Evolutionary conservation across 2,329 filamentous ascomycete species (phyloP), one percentile per base, ranked within the genome.

Genomic region (Epichloe festucae): DNA sequence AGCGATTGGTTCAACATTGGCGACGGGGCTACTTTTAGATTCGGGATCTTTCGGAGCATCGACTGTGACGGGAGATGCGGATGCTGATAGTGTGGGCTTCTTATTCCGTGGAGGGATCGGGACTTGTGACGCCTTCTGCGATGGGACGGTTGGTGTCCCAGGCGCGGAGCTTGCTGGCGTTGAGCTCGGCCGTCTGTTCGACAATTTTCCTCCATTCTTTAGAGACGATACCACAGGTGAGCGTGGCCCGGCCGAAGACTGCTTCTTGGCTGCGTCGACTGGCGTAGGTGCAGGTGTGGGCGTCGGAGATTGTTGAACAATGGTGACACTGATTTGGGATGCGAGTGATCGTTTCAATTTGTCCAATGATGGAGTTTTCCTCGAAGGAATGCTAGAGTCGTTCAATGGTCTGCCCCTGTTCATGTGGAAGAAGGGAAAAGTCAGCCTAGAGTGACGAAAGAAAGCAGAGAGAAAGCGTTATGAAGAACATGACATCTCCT

Each of bases 361-460:
- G 53, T 76, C 70, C 38, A 74, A 69, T 52, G 71, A 68, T 48
- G 71, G 64, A 56, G 67, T 65, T 52, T 70, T 72, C 55, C 73
- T 72, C 51, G 69, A 55, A 48, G 79, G 78, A 53, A 81, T 74
- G 59, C 69, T 74, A 48, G 67, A 66, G 62, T 79, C 77, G 59
- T 75, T 73, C 41, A 82, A 67, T 53, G 66, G 69, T 57, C 65
- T 68, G 50, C 65, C 65, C 58, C 67, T 70, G 42, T 43, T 38
- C 4, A 27, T 43, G 14, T n/a, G 6, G 17, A 17, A 43, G 10
- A 40, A n/a, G n/a, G 3, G 5, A 12, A 17, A 14, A 21, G 17
- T 44, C 19, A 35, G 38, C 21, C 15, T 41, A 14, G 31, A 34
- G 10, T 31, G 17, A 31, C n/a, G 11, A 15, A 27, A 27, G 31